phyloP scores from a whole-genome alignment of 257 asterid species.

The Solanum etuberosum region DNA sequence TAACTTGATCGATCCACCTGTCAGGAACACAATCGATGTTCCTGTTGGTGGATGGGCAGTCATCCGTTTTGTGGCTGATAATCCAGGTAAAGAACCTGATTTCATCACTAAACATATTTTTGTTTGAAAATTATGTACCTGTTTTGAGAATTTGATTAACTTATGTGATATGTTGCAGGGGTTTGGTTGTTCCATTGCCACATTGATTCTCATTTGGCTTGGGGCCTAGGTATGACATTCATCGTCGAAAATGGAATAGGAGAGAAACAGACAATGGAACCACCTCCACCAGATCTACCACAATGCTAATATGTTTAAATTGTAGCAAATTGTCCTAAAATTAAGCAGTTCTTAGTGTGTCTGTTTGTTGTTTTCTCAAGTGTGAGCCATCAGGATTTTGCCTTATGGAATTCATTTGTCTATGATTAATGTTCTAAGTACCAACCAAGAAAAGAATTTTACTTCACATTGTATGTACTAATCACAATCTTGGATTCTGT shows the following conservation, averaged over 20 bases:
- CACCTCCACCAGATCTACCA: slow-evolving; percentile 56
- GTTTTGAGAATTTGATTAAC: not conserved
- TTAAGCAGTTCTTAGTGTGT: not conserved
- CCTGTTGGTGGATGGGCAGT: slow-evolving; percentile 70
- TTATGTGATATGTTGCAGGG: slow-evolving; percentile 24
- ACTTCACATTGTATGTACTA: not conserved
- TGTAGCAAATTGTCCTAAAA: not conserved
- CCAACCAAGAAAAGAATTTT: not conserved
- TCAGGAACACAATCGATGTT: slow-evolving; percentile 49
- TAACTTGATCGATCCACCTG: slow-evolving; percentile 50
- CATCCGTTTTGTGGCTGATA: slow-evolving; percentile 52
- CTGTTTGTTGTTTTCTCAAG: not conserved
- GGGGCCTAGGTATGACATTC: slow-evolving; percentile 53
- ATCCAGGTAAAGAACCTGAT: slow-evolving; percentile 37
- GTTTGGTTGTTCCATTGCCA: slow-evolving; percentile 66
- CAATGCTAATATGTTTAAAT: slow-evolving; percentile 18
- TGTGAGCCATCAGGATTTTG: not conserved
- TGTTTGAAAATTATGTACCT: not conserved
- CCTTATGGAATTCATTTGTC: not conserved
- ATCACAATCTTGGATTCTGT: not conserved
- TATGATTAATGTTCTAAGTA: not conserved
- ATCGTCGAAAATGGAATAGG: slow-evolving; percentile 54
- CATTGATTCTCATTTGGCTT: slow-evolving; percentile 53
- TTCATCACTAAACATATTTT: not conserved
- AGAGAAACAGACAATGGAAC: slow-evolving; percentile 7